Conservation (phyloP, 257 asterid genomes). For the Nicotiana tabacum region DNA sequence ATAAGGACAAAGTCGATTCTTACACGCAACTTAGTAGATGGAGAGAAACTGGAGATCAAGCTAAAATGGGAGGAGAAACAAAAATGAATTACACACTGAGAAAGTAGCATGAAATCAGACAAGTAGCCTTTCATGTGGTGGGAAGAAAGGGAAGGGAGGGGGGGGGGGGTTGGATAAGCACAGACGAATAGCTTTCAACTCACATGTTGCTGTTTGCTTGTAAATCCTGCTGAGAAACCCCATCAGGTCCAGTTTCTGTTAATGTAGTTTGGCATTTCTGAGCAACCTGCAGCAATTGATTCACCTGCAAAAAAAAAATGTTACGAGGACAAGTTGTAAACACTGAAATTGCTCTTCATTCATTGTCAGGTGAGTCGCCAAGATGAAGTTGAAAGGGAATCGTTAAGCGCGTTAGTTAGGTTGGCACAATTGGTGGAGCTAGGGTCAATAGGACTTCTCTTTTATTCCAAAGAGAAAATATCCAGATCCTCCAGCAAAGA, state of each 20-base stretch:
- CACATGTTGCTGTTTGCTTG: slow-evolving; percentile 89
- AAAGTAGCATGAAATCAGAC: neutral
- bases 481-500: neutral
- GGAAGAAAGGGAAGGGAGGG: neutral
- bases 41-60: neutral
- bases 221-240: slow-evolving; percentile 75
- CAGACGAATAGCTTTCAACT: slow-evolving; percentile 22
- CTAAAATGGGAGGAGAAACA: neutral
- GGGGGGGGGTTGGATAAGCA: neutral
- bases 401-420: neutral
- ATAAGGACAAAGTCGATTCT: neutral
- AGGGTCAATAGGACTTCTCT: neutral
- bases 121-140: neutral
- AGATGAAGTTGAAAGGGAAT: neutral
- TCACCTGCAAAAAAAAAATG: slow-evolving; percentile 51
- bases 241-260: slow-evolving; percentile 85
- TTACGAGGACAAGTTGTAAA: neutral
- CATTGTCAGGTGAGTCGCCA: neutral
- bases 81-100: neutral
- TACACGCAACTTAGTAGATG: neutral
- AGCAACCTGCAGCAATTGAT: slow-evolving; percentile 88
- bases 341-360: neutral
- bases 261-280: slow-evolving; percentile 91
- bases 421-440: neutral
- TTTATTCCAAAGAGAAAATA: neutral